Evolutionary conservation across 768 basidiomycete genomes (phyloP).

Genomic region (Mycena leptocephala): DNA sequence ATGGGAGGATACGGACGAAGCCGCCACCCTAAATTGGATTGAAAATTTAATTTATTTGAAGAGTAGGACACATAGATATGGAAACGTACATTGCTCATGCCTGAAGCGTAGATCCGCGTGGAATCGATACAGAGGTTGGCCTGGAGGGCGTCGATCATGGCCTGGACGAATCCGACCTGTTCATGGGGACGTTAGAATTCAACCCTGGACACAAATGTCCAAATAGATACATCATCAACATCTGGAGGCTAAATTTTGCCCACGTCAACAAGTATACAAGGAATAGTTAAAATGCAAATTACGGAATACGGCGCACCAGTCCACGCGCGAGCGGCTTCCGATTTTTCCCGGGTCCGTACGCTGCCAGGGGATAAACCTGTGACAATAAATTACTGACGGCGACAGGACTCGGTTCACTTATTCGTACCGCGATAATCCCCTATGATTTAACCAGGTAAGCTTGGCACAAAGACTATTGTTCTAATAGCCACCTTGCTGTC

Average conservation of each 20-base stretch:
- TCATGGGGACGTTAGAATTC: background rate
- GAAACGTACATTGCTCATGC: slow-evolving; percentile 36
- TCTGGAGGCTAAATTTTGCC: slow-evolving; percentile 11
- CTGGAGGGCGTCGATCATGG: slow-evolving; percentile 21
- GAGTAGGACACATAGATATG: background rate
- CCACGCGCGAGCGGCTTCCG: slow-evolving; percentile 25
- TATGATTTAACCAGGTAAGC: background rate
- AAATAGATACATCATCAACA: slow-evolving; percentile 32
- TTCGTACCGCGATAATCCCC: slow-evolving; percentile 33
- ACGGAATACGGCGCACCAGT: slow-evolving; percentile 38
- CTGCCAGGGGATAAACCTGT: slow-evolving; percentile 35
- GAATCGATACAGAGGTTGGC: slow-evolving; percentile 38
- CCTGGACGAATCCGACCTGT: slow-evolving; percentile 33
- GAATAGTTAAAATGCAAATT: background rate
- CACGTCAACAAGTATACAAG: background rate
- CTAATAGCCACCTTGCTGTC: slow-evolving; percentile 21
- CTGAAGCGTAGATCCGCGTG: slow-evolving; percentile 37
- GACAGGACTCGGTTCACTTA: background rate
- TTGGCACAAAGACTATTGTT: background rate
- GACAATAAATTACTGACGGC: background rate
- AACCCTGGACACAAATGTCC: no score
- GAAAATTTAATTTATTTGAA: background rate
- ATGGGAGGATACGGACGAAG: slow-evolving; percentile 21
- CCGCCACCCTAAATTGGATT: slow-evolving; percentile 30
- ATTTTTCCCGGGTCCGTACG: slow-evolving; percentile 33